A percentile compares a stretch with the other conserved stretches of the same genome.
Conservation (phyloP, 306 rosid species). For the Dicorynia guianensis region DNA sequence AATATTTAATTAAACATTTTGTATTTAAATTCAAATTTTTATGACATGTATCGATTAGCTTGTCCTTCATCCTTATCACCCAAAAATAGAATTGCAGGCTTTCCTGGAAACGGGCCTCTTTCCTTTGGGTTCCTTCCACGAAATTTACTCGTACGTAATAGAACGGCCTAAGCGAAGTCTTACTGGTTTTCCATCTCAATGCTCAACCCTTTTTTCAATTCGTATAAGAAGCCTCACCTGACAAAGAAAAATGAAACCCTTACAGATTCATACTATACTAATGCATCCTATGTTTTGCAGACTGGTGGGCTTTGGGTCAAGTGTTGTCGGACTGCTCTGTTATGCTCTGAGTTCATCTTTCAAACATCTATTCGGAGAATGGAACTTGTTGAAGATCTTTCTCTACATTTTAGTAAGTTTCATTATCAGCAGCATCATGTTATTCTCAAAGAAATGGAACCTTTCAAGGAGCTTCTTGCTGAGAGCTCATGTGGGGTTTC, state of each 20-base stretch:
- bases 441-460: neutral
- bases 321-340: neutral
- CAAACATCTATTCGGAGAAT: neutral
- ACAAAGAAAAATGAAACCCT: neutral
- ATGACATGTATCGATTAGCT: too few relatives aligned
- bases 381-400: neutral
- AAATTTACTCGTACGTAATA: too few relatives aligned
- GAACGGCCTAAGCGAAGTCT: too few relatives aligned
- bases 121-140: too few relatives aligned
- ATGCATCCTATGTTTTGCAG: neutral
- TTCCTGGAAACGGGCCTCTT: too few relatives aligned
- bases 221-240: too few relatives aligned
- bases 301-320: neutral
- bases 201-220: too few relatives aligned
- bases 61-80: too few relatives aligned
- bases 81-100: too few relatives aligned
- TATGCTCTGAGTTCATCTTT: neutral
- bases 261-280: neutral
- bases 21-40: too few relatives aligned
- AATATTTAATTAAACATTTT: too few relatives aligned
- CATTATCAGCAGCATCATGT: neutral
- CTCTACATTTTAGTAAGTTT: neutral
- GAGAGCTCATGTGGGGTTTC: neutral
- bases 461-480: neutral
- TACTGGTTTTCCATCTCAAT: too few relatives aligned